Evolutionary conservation across 768 basidiomycete species (phyloP).

Genomic region (Rhizopogon vulgaris): DNA sequence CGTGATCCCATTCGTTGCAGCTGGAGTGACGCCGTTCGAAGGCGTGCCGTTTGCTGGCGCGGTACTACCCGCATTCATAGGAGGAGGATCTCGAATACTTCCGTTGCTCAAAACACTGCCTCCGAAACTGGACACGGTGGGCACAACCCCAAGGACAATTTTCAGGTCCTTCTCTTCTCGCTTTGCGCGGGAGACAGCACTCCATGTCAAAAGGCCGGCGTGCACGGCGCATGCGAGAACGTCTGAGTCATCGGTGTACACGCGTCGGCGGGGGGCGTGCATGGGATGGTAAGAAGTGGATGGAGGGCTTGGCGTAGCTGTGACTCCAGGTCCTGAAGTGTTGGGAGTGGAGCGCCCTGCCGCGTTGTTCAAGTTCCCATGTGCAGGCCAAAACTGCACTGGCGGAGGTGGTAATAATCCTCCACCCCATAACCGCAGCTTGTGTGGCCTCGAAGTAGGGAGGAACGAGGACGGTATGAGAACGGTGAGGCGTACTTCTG

Average conservation of each 20-base stretch:
- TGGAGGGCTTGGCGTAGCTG: conserved; percentile 4
- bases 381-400: conserved; percentile 16
- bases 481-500: conserved; percentile 38
- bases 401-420: conserved; percentile 41
- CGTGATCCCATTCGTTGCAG: conserved; percentile 9
- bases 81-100: conserved; percentile 22
- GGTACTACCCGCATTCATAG: conserved; percentile 4
- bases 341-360: conserved; percentile 11
- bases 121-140: conserved; percentile 36
- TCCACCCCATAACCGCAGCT: conserved; percentile 67
- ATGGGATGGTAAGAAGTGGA: conserved; percentile 12
- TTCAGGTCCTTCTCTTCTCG: conserved; percentile 33
- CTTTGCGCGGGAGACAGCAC: conserved; percentile 31
- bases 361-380: conserved; percentile 1
- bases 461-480: conserved; percentile 56
- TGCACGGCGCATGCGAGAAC: conserved; percentile 65
- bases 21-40: conserved; percentile 14
- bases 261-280: conserved; percentile 36
- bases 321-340: neutral
- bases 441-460: conserved; percentile 46
- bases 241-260: conserved; percentile 79
- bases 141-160: conserved; percentile 35
- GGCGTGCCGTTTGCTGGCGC: conserved; percentile 15
- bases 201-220: conserved; percentile 47
- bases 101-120: conserved; percentile 39